Conservation (phyloP, 140 eudicot species). For the Bidens hawaiensis region DNA sequence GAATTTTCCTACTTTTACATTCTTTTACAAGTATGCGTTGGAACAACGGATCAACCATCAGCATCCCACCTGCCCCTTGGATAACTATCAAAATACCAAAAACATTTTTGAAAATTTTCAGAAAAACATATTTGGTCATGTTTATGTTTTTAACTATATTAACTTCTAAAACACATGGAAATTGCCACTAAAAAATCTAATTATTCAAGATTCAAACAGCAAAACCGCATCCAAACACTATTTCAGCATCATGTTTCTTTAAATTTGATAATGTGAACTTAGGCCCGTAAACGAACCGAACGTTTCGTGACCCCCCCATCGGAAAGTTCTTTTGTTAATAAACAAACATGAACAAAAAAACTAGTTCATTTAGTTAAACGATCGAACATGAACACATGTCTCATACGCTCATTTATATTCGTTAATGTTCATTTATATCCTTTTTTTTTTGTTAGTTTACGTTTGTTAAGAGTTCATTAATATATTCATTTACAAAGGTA, state of each 20-base stretch:
- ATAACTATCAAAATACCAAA: constrained; percentile 43
- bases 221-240: background rate
- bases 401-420: too few relatives aligned
- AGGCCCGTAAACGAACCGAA: too few relatives aligned
- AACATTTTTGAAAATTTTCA: background rate
- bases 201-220: background rate
- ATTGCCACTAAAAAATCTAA: background rate
- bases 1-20: constrained; percentile 65
- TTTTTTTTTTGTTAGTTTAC: too few relatives aligned
- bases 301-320: too few relatives aligned
- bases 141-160: background rate
- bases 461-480: too few relatives aligned
- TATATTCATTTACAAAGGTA: too few relatives aligned
- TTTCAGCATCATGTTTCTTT: background rate
- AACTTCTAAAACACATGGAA: background rate
- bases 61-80: constrained; percentile 98
- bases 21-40: constrained; percentile 79
- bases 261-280: too few relatives aligned
- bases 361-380: too few relatives aligned
- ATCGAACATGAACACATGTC: too few relatives aligned
- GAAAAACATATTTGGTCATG: background rate
- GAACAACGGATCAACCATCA: constrained; percentile 90
- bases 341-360: too few relatives aligned
- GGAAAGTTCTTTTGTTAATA: too few relatives aligned
- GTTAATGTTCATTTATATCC: too few relatives aligned